Evolutionary conservation across 106 monocot species (phyloP).

Genomic region (Phalaenopsis equestris): DNA sequence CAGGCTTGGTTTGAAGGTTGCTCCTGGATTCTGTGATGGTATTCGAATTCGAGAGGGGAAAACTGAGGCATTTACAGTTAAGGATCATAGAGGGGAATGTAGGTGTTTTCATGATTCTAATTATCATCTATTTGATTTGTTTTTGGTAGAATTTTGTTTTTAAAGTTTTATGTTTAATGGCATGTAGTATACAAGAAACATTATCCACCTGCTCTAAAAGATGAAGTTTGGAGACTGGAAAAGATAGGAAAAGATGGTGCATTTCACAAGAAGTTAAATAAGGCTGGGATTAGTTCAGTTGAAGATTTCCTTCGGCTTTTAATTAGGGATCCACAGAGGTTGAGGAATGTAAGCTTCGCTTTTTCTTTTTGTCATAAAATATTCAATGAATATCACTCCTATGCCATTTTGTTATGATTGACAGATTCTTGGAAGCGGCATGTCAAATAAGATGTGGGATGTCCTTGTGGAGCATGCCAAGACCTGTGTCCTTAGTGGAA

Average conservation of each 20-base stretch:
- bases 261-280: conserved; percentile 55
- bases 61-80: conserved; percentile 36
- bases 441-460: conserved; percentile 42
- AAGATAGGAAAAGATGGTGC: conserved; percentile 68
- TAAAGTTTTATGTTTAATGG: not conserved
- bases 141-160: conserved; percentile 3
- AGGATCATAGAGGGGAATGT: conserved; percentile 55
- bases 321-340: conserved; percentile 36
- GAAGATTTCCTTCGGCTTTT: conserved; percentile 55
- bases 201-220: conserved; percentile 52
- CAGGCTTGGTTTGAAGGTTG: conserved; percentile 31
- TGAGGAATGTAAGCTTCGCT: conserved; percentile 37
- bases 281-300: conserved; percentile 38
- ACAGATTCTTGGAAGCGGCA: conserved; percentile 66
- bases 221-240: conserved; percentile 64
- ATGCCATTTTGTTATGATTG: not conserved
- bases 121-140: not conserved
- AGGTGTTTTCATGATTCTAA: conserved; percentile 1
- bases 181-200: conserved; percentile 40
- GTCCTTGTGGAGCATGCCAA: conserved; percentile 60
- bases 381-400: not conserved
- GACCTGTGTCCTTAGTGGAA: conserved; percentile 54
- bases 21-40: conserved; percentile 23
- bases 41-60: conserved; percentile 38
- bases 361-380: not conserved